Evolutionary conservation across 225 moss, liverwort and hornwort species (phyloP).

Genomic region (Takakia lepidozioides): DNA sequence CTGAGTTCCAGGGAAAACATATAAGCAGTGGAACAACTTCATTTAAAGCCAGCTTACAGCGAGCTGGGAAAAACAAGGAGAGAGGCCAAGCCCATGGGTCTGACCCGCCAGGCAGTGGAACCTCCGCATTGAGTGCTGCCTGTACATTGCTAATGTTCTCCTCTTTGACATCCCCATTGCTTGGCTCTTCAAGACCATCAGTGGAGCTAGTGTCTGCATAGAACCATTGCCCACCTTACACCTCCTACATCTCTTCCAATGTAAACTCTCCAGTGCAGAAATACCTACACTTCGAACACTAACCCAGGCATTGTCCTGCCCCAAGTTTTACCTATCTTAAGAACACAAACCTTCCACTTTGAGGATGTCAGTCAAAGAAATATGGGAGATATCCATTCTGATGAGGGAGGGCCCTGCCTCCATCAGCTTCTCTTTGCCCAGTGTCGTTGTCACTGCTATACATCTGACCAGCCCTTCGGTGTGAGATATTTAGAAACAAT

Average conservation of each 20-base stretch:
- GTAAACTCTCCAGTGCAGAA: neutral
- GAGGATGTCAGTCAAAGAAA: constrained; percentile 70
- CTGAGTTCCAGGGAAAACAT: neutral
- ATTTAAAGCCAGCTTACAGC: constrained; percentile 10
- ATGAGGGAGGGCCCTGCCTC: constrained; percentile 66
- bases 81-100: constrained; percentile 32
- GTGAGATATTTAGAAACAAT: too few relatives aligned
- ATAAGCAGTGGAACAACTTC: constrained; percentile 5
- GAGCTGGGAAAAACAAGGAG: constrained; percentile 27
- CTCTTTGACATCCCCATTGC: constrained; percentile 23
- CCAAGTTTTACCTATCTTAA: constrained; percentile 14
- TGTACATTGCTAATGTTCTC: constrained; percentile 36
- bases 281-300: constrained; percentile 14
- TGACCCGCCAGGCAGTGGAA: constrained; percentile 60
- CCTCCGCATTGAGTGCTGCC: constrained; percentile 45
- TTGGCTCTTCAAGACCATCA: constrained; percentile 16
- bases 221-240: constrained; percentile 26
- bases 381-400: constrained; percentile 68
- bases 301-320: constrained; percentile 1
- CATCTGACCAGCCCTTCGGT: too few relatives aligned
- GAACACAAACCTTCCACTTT: constrained; percentile 56
- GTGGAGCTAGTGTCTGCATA: constrained; percentile 35
- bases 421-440: constrained; percentile 58
- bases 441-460: constrained; percentile 90
- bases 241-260: neutral